These are phyloP conservation scores for Gynochthodes officinalis DNA, from an alignment of 257 asterid species.

Conservation along the genomic window DNA sequence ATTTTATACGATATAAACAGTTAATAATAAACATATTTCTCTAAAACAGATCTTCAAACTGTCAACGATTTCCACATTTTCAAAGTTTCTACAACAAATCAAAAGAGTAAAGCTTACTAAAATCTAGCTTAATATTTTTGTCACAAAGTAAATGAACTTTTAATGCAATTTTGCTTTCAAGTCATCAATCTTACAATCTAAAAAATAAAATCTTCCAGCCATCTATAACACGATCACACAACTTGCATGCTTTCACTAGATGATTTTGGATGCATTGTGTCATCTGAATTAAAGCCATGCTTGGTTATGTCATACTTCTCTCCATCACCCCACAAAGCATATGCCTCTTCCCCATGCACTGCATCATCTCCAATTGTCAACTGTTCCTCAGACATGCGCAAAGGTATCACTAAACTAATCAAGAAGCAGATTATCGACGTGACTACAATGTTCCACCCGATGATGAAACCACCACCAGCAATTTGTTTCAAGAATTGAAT, in stretches of 20 bases:
- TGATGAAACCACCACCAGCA: slow-evolving; percentile 53
- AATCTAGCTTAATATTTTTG: no score
- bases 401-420: slow-evolving; percentile 40
- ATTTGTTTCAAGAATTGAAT: slow-evolving; percentile 53
- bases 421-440: slow-evolving; percentile 49
- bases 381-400: slow-evolving; percentile 63
- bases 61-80: no score
- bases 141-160: no score
- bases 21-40: no score
- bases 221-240: slow-evolving; percentile 16
- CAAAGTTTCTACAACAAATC: no score
- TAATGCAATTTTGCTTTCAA: background rate
- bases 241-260: slow-evolving; percentile 47
- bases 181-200: background rate
- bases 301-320: slow-evolving; percentile 52
- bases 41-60: no score
- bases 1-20: no score
- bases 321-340: slow-evolving; percentile 71
- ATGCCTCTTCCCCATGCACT: slow-evolving; percentile 75
- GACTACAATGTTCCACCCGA: slow-evolving; percentile 60
- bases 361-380: slow-evolving; percentile 62
- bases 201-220: background rate
- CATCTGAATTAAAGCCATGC: slow-evolving; percentile 41
- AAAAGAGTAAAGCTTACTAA: no score
- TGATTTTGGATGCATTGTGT: slow-evolving; percentile 17